These are phyloP conservation scores for Yamadazyma jaroonii DNA, from an alignment of 1,139 yeast species.

Conservation along the genomic window DNA sequence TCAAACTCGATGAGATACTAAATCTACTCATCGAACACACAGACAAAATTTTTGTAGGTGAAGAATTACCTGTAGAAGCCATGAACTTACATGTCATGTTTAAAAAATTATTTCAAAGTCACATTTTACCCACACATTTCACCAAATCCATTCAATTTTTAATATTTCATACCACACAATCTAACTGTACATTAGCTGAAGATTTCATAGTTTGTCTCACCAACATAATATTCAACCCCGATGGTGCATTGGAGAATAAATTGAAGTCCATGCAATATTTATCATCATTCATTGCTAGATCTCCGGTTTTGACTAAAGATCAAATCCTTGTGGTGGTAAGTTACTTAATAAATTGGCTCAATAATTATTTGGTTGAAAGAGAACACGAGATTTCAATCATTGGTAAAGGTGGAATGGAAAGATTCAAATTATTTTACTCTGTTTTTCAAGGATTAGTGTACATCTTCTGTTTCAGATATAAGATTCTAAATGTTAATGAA, in stretches of 20 bases:
- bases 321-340: conserved; percentile 79
- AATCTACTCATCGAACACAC: conserved; percentile 48
- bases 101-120: conserved; percentile 60
- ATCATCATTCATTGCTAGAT: conserved; percentile 89
- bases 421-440: conserved; percentile 87
- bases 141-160: conserved; percentile 88
- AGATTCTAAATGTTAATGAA: conserved; percentile 41
- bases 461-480: conserved; percentile 86
- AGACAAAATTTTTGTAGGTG: conserved; percentile 3
- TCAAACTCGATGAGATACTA: conserved; percentile 70
- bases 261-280: conserved; percentile 90
- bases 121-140: conserved; percentile 86
- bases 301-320: conserved; percentile 63
- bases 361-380: conserved; percentile 75
- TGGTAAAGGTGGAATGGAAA: conserved; percentile 60
- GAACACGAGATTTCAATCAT: conserved; percentile 65
- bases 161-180: conserved; percentile 78
- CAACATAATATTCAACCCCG: conserved; percentile 72
- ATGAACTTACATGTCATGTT: conserved; percentile 17
- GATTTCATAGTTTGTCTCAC: conserved; percentile 79
- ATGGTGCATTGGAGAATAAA: conserved; percentile 69
- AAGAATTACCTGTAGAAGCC: conserved; percentile 50
- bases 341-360: conserved; percentile 79
- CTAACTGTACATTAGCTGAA: conserved; percentile 78
- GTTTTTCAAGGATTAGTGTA: conserved; percentile 89